Percentiles rank a stretch among this genome's conserved stretches.
Conservation (phyloP, 805 yeast species). For the Candida succiphila region DNA sequence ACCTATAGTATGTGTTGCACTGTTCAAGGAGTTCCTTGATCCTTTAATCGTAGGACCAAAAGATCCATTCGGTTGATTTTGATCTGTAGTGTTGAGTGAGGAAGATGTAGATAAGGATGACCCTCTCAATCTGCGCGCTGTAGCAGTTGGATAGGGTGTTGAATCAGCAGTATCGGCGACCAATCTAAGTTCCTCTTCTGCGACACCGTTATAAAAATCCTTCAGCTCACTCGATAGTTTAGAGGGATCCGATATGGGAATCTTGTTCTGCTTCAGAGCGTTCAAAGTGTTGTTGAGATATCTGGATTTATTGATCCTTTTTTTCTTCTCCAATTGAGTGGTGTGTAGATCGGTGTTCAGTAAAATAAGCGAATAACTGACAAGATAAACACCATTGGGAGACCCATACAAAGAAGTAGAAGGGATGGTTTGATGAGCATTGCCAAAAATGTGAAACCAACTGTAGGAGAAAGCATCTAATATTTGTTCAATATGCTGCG, state of each 20-base stretch:
- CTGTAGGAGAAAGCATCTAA: conserved; percentile 57
- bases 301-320: conserved; percentile 28
- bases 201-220: conserved; percentile 32
- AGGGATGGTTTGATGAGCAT: conserved; percentile 18
- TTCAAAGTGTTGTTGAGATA: conserved; percentile 41
- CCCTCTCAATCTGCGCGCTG: too few relatives aligned
- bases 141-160: too few relatives aligned
- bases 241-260: conserved; percentile 5
- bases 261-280: conserved; percentile 28
- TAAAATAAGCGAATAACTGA: conserved; percentile 61
- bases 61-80: too few relatives aligned
- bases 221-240: conserved; percentile 31
- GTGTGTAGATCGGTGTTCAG: conserved; percentile 74
- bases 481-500: conserved; percentile 70
- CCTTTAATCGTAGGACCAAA: too few relatives aligned
- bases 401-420: conserved; percentile 28
- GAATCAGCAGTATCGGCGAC: too few relatives aligned
- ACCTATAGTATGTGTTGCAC: not conserved
- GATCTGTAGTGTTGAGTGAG: too few relatives aligned
- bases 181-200: conserved; percentile 24
- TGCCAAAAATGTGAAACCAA: conserved; percentile 46
- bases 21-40: not conserved
- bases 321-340: conserved; percentile 26
- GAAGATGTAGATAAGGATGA: too few relatives aligned
- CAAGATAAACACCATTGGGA: conserved; percentile 52